A percentile compares a stretch with the other conserved stretches of the same genome.
Evolutionary conservation across 2,329 filamentous ascomycete genomes (phyloP).

Genomic region (Neofusicoccum umdonicola): DNA sequence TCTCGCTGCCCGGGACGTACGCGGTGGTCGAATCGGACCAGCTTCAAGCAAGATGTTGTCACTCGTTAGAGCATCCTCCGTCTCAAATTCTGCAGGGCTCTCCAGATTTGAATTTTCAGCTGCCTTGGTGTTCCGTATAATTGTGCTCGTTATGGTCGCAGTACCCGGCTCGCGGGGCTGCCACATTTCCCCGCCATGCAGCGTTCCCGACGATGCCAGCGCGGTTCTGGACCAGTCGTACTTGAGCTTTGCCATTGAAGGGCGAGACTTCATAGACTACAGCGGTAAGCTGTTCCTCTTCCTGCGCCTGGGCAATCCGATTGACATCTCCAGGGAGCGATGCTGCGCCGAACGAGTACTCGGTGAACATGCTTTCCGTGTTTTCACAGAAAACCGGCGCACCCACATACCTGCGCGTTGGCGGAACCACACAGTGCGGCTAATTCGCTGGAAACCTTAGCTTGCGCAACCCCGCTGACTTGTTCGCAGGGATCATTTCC

Average conservation of each 20-base stretch:
- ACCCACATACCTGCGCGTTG: neutral
- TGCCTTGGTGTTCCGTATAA: too few relatives aligned
- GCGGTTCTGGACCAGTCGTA: neutral
- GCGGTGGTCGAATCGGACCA: too few relatives aligned
- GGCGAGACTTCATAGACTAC: constrained; percentile 5
- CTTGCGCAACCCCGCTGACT: neutral
- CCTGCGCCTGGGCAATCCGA: neutral
- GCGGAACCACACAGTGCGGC: constrained; percentile 9
- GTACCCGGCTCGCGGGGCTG: neutral
- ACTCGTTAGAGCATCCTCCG: too few relatives aligned
- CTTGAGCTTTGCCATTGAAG: constrained; percentile 1
- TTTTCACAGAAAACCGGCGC: constrained; percentile 6
- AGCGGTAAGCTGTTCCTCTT: neutral
- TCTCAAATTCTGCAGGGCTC: too few relatives aligned
- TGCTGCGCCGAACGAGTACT: neutral
- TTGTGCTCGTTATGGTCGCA: neutral
- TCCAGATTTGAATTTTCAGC: too few relatives aligned
- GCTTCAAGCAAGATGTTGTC: too few relatives aligned
- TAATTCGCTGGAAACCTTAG: neutral
- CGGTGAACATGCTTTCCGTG: constrained; percentile 4
- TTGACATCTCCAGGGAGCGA: neutral
- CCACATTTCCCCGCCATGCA: neutral
- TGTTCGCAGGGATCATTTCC: constrained; percentile 3
- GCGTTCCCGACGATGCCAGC: neutral
- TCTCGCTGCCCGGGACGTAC: too few relatives aligned